These are phyloP conservation scores for Colletotrichum abscissum DNA, from an alignment of 2,329 filamentous ascomycete genomes.

Conservation along the genomic window DNA sequence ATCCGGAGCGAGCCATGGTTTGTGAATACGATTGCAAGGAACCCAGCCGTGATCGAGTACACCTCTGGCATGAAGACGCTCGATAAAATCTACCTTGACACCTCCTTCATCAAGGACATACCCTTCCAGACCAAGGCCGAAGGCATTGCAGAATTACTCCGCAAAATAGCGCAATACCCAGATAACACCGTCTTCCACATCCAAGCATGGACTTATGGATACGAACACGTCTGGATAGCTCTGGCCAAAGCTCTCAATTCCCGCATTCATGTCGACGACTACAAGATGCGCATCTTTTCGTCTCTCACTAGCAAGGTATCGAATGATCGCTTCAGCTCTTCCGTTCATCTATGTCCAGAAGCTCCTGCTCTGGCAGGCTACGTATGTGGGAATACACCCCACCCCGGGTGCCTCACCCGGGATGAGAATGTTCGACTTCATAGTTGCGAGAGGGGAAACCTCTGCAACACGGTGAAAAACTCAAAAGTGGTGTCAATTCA, in stretches of 20 bases:
- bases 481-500: constrained; percentile 77
- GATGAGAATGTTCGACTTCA: constrained; percentile 76
- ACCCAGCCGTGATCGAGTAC: constrained; percentile 82
- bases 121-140: constrained; percentile 74
- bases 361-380: constrained; percentile 79
- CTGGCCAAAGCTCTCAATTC: constrained; percentile 77
- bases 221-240: constrained; percentile 92
- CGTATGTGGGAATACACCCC: constrained; percentile 76
- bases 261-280: constrained; percentile 84
- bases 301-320: constrained; percentile 64
- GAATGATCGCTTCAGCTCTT: constrained; percentile 50
- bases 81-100: constrained; percentile 90
- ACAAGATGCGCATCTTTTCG: constrained; percentile 79
- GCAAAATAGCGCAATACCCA: constrained; percentile 76
- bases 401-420: constrained; percentile 78
- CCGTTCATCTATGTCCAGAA: constrained; percentile 63
- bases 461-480: constrained; percentile 62
- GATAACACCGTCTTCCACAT: constrained; percentile 83
- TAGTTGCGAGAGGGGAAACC: constrained; percentile 82
- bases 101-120: constrained; percentile 71
- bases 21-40: constrained; percentile 77
- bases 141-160: constrained; percentile 79
- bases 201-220: constrained; percentile 88
- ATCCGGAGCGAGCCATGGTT: constrained; percentile 89
- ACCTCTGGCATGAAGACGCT: constrained; percentile 72